Percentiles rank a stretch among this genome's conserved stretches.
Conservation (phyloP, 805 yeast species). For the Priceomyces carsonii region DNA sequence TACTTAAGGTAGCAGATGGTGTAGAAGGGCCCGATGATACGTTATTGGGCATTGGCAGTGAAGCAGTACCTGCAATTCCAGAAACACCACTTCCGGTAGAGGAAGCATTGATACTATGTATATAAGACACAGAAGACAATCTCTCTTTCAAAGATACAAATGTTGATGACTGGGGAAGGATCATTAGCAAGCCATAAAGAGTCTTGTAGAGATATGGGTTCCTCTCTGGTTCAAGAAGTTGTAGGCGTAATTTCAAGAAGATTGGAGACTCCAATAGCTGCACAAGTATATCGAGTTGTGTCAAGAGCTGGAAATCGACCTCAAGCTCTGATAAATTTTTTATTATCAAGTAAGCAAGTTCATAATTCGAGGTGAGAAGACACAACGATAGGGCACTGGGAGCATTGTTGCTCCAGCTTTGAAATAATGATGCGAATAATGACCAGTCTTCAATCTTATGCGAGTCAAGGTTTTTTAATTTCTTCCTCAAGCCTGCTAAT, state of each 20-base stretch:
- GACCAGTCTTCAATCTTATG: conserved; percentile 58
- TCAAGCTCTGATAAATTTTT: conserved; percentile 82
- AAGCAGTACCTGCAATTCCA: conserved; percentile 8
- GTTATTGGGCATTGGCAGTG: conserved; percentile 8
- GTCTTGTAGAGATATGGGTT: conserved; percentile 83
- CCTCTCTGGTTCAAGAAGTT: conserved; percentile 82
- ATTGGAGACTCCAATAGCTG: conserved; percentile 92
- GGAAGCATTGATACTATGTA: conserved; percentile 19
- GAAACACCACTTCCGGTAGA: conserved; percentile 7
- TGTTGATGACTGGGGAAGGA: conserved; percentile 90
- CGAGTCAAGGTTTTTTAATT: conserved; percentile 56
- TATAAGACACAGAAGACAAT: conserved; percentile 58
- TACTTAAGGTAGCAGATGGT: conserved; percentile 17
- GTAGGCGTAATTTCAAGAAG: conserved; percentile 81
- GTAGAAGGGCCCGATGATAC: conserved; percentile 19
- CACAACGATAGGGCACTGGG: conserved; percentile 87
- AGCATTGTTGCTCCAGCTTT: conserved; percentile 89
- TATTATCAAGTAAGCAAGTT: conserved; percentile 79
- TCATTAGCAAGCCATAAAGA: conserved; percentile 88
- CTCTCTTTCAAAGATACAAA: conserved; percentile 80
- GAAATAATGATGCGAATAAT: conserved; percentile 74
- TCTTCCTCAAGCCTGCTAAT: conserved; percentile 64
- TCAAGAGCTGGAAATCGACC: conserved; percentile 70
- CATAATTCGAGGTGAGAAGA: conserved; percentile 83
- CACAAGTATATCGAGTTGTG: conserved; percentile 86